phyloP scores from a whole-genome alignment of 83 land plant species.

The Picea engelmannii region DNA sequence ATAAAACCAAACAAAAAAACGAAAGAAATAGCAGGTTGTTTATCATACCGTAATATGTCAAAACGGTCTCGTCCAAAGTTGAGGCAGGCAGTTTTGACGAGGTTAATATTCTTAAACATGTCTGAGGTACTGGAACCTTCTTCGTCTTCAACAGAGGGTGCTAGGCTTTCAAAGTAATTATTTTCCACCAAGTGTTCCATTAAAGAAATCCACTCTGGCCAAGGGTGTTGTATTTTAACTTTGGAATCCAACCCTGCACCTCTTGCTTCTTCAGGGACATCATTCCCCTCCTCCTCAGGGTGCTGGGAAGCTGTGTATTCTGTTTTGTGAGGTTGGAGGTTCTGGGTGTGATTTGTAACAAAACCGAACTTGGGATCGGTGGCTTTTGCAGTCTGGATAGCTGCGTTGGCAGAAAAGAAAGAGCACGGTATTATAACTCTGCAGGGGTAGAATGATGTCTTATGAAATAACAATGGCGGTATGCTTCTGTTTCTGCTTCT shows the following conservation, averaged over 20 bases:
- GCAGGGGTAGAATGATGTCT: neutral
- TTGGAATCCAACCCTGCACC: neutral
- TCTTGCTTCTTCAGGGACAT: neutral
- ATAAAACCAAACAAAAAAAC: too few relatives aligned
- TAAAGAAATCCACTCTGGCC: slow-evolving; percentile 13
- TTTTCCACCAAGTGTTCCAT: slow-evolving; percentile 5
- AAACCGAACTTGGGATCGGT: neutral
- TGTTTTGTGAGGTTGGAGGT: neutral
- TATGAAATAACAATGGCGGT: neutral
- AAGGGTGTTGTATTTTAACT: neutral
- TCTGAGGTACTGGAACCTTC: too few relatives aligned
- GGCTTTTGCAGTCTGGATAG: neutral
- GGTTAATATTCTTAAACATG: slow-evolving; percentile 7
- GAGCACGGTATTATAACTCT: neutral
- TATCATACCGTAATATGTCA: slow-evolving; percentile 2
- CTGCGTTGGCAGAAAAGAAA: neutral
- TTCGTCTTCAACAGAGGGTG: neutral
- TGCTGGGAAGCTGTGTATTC: neutral
- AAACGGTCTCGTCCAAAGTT: slow-evolving; percentile 15
- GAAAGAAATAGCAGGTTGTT: too few relatives aligned
- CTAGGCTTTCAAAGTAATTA: neutral
- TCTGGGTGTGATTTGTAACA: neutral
- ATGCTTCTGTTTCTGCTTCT: neutral
- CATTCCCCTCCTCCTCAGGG: neutral
- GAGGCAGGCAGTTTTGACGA: slow-evolving; percentile 14